These are phyloP conservation scores for Xylaria sp. DNA, from an alignment of 2,329 filamentous ascomycete species.

Conservation along the genomic window DNA sequence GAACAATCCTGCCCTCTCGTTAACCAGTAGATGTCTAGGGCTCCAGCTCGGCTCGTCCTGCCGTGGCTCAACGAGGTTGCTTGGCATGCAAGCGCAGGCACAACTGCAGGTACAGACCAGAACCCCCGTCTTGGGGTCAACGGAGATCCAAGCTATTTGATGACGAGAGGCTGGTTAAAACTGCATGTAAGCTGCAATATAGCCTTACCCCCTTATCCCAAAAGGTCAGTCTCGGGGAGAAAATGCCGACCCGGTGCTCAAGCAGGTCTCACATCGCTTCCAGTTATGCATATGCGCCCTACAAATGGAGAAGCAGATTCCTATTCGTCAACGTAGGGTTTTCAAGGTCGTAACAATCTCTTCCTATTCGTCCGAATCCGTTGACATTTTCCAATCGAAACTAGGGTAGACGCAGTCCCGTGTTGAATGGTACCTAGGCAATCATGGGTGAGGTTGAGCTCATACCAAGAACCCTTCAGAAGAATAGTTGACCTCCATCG, in stretches of 20 bases:
- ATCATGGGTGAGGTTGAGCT: not conserved
- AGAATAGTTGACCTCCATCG: not conserved
- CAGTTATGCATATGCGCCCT: slow-evolving; percentile 5
- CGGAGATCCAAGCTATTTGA: slow-evolving; percentile 1
- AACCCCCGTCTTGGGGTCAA: not conserved
- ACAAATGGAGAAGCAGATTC: slow-evolving; percentile 3
- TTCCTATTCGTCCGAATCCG: not conserved
- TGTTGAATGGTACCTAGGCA: slow-evolving; percentile 3
- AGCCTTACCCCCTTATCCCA: slow-evolving; percentile 6
- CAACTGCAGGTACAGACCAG: slow-evolving; percentile 18
- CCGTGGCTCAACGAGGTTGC: slow-evolving; percentile 4
- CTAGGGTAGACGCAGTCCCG: not conserved
- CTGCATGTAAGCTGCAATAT: slow-evolving; percentile 20
- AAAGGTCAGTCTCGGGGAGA: not conserved
- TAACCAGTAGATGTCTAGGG: slow-evolving; percentile 4
- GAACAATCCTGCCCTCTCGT: slow-evolving; percentile 8
- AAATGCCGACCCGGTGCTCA: not conserved
- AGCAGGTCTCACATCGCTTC: not conserved
- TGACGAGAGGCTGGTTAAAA: slow-evolving; percentile 11
- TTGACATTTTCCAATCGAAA: not conserved
- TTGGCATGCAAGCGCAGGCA: slow-evolving; percentile 14
- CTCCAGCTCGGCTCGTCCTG: slow-evolving; percentile 14
- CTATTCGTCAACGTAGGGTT: slow-evolving; percentile 4
- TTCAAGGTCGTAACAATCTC: slow-evolving; percentile 2
- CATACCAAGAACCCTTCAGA: slow-evolving; percentile 1